Base-by-base conservation (phyloP, 2,329 filamentous ascomycete genomes). In the Lachnellula willkommii region DNA sequence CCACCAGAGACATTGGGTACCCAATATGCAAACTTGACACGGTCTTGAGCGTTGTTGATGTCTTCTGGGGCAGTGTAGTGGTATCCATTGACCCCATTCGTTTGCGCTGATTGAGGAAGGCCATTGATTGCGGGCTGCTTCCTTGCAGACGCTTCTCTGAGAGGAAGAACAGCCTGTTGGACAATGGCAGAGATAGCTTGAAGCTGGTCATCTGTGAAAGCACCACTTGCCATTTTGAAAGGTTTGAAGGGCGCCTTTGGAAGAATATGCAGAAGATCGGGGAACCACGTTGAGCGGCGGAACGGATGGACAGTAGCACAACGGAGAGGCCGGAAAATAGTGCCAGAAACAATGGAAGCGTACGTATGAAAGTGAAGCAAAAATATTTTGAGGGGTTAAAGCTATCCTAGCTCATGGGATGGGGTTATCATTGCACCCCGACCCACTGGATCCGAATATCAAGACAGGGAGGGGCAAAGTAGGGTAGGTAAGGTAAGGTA, bases 1-100 rank as follows among this genome's bases (percentile, higher is more conserved):
- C 77, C 77, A 28, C 77, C 78, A 0, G 76, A 79, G 4, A 80
- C 78, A 58, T 80, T 80, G 15, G 77, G 78, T 0, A 80, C 76
- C 77, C 77, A 80, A 65, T 79, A 79, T 9, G 76, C 76, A 62
- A 78, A 77, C 39, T 76, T 72, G 47, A 78, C 65, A 3, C 75
- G 70, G 35, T 73, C 68, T 1, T 74, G 72, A 50, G 75, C 71
- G 51, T 71, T 63, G 53, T 77, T 78, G 46, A 77, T 69, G 52
- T 74, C 65, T 63, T 70, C 65, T 53, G 61, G 51, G 22, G 64
- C 64, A 32, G 55, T 59, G 45, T 60, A 67, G 24, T 60, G 56
- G n/a, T 53, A n/a, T 17, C 59, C 61, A 52, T 63, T 63, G 36
- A 52, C 50, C 11, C 40, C 47, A 35, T 49, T 55, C 43, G 35